Evolutionary conservation across 306 rosid genomes (phyloP).

Genomic region (Fragaria iinumae): DNA sequence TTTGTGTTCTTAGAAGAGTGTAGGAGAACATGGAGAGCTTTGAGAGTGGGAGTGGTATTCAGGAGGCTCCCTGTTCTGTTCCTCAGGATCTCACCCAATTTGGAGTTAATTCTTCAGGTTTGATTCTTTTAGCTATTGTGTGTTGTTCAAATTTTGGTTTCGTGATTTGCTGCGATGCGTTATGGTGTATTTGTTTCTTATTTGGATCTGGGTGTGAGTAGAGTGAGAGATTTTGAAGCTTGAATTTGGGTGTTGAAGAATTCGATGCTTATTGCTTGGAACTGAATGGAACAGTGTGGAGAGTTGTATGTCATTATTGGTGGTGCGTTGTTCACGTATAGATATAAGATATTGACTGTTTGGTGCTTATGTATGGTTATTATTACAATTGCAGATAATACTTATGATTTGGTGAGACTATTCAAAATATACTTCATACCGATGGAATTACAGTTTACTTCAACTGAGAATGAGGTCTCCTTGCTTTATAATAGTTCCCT

Average conservation of each 20-base stretch:
- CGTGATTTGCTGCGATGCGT: not conserved
- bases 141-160: slow-evolving; percentile 1
- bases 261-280: slow-evolving; percentile 1
- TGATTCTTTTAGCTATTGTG: slow-evolving; percentile 17
- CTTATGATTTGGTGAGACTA: not conserved
- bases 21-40: slow-evolving; percentile 63
- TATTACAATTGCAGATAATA: not conserved
- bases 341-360: not conserved
- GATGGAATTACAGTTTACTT: not conserved
- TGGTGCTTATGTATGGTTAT: not conserved
- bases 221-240: not conserved
- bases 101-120: slow-evolving; percentile 67
- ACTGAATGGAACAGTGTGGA: not conserved
- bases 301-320: not conserved
- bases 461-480: not conserved
- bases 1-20: slow-evolving; percentile 23
- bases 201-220: slow-evolving; percentile 11
- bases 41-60: slow-evolving; percentile 61
- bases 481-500: not conserved
- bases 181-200: not conserved
- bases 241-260: slow-evolving; percentile 8
- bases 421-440: not conserved
- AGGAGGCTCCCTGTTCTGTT: slow-evolving; percentile 43
- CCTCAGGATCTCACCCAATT: slow-evolving; percentile 54
- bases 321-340: not conserved